Percentiles rank a stretch among this genome's conserved stretches.
These are phyloP conservation scores for Leersia perrieri DNA, from an alignment of 176 grass and related monocot genomes.

Conservation along the genomic window DNA sequence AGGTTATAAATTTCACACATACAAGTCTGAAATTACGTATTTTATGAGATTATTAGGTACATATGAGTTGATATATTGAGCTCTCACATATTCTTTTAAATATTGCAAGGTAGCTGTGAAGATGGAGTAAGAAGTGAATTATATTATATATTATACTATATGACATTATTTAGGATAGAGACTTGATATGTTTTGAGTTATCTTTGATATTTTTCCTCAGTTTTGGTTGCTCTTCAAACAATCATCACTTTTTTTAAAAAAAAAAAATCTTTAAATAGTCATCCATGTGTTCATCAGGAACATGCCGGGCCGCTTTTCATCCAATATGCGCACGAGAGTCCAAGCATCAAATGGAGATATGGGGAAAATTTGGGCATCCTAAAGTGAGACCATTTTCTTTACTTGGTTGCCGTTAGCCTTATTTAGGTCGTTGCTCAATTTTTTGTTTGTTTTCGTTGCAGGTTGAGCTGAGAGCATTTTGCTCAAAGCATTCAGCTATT, in stretches of 20 bases:
- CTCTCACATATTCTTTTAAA: background rate
- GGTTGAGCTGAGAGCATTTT: conserved; percentile 96
- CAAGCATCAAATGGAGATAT: conserved; percentile 98
- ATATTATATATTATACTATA: conserved; percentile 7
- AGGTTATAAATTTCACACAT: background rate
- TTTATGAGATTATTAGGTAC: background rate
- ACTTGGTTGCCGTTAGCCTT: conserved; percentile 13
- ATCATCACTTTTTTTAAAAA: background rate
- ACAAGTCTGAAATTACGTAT: background rate
- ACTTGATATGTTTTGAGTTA: background rate
- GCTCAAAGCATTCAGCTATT: conserved; percentile 80
- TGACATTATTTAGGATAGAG: conserved; percentile 20
- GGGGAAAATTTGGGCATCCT: conserved; percentile 82
- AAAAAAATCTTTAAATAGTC: background rate
- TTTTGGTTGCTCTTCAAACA: background rate
- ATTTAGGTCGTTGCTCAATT: conserved; percentile 24
- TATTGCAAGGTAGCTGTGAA: background rate
- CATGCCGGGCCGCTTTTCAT: conserved; percentile 87
- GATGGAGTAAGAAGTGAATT: conserved; percentile 7
- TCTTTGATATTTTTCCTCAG: conserved; percentile 16
- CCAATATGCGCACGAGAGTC: conserved; percentile 93
- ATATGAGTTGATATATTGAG: background rate
- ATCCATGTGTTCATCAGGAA: conserved; percentile 52
- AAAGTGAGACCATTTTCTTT: conserved; percentile 62
- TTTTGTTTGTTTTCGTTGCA: conserved; percentile 40